Conservation (phyloP, 2,329 filamentous ascomycete species). For the Paecilomyces variotii region DNA sequence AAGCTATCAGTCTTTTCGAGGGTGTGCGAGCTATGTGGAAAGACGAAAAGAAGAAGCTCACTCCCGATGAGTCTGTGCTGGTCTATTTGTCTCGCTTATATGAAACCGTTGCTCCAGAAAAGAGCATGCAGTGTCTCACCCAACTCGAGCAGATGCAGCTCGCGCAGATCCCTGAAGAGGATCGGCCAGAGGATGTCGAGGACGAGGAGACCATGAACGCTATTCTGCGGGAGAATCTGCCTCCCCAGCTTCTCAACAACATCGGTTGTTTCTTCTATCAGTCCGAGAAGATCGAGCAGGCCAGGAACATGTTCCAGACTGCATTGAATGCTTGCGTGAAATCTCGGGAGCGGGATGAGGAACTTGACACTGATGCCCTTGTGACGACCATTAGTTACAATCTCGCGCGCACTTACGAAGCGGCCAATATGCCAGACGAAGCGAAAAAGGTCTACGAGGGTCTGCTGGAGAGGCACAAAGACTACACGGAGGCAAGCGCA, state of each 20-base stretch:
- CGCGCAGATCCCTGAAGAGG: conserved; percentile 64
- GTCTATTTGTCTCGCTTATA: conserved; percentile 89
- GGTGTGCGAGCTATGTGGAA: conserved; percentile 82
- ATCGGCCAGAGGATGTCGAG: conserved; percentile 52
- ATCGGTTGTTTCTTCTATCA: conserved; percentile 95
- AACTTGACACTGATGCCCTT: conserved; percentile 78
- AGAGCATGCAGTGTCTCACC: conserved; percentile 81
- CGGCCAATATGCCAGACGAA: conserved; percentile 69
- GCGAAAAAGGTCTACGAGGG: conserved; percentile 84
- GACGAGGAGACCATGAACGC: conserved; percentile 51
- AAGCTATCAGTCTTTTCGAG: conserved; percentile 78
- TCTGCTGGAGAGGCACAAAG: conserved; percentile 71
- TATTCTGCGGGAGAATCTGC: conserved; percentile 67
- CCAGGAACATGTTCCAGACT: conserved; percentile 84
- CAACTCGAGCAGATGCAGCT: conserved; percentile 89
- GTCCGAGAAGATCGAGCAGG: conserved; percentile 68
- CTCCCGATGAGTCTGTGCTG: conserved; percentile 76
- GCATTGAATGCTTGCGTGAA: conserved; percentile 81
- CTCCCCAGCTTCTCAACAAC: conserved; percentile 91
- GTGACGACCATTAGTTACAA: conserved; percentile 97
- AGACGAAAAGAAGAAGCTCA: conserved; percentile 75
- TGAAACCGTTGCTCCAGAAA: conserved; percentile 76
- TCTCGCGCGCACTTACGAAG: conserved; percentile 86
- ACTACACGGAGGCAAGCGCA: conserved; percentile 87
- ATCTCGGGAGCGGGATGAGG: conserved; percentile 65